Percentiles rank a stretch among this genome's conserved stretches.
Conservation (phyloP, 768 basidiomycete genomes). For the Trametes meyenii region DNA sequence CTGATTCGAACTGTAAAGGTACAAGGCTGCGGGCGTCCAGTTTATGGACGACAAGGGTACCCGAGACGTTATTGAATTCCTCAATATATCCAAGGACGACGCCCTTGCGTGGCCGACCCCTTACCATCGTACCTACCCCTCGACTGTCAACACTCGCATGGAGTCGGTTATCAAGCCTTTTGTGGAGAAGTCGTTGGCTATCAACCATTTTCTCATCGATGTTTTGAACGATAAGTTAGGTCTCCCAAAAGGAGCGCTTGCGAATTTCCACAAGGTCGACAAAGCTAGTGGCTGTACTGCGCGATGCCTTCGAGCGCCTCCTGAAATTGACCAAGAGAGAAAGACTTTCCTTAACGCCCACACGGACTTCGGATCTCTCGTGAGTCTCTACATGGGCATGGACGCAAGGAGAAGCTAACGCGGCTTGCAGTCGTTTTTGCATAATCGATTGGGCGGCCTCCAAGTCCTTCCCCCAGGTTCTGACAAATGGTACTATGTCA, state of each 20-base stretch:
- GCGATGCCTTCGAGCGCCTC: constrained; percentile 38
- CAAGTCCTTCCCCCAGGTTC: constrained; percentile 66
- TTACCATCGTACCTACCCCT: constrained; percentile 39
- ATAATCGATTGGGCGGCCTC: constrained; percentile 70
- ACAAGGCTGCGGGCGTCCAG: constrained; percentile 37
- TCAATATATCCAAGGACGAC: constrained; percentile 43
- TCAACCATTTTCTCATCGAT: constrained; percentile 35
- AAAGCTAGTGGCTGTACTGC: constrained; percentile 37
- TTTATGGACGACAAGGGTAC: constrained; percentile 38
- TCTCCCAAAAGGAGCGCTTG: constrained; percentile 35
- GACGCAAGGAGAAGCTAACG: too few relatives aligned
- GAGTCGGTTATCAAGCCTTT: constrained; percentile 33
- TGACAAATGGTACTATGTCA: constrained; percentile 68
- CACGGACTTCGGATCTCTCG: constrained; percentile 41
- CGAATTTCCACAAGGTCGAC: constrained; percentile 29
- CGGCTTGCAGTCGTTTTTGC: constrained; percentile 58
- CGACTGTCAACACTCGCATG: constrained; percentile 35
- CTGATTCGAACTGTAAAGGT: constrained; percentile 12
- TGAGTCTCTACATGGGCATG: constrained; percentile 21
- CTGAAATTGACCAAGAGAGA: constrained; percentile 23
- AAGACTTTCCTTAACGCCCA: constrained; percentile 37
- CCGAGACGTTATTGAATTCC: constrained; percentile 39
- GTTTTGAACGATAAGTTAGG: constrained; percentile 38
- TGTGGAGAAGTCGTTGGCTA: constrained; percentile 32
- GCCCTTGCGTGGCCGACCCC: constrained; percentile 36